Percentiles rank a stretch among this genome's conserved stretches.
These are phyloP conservation scores for Mycena chlorophos DNA, from an alignment of 768 basidiomycete genomes.

Conservation along the genomic window DNA sequence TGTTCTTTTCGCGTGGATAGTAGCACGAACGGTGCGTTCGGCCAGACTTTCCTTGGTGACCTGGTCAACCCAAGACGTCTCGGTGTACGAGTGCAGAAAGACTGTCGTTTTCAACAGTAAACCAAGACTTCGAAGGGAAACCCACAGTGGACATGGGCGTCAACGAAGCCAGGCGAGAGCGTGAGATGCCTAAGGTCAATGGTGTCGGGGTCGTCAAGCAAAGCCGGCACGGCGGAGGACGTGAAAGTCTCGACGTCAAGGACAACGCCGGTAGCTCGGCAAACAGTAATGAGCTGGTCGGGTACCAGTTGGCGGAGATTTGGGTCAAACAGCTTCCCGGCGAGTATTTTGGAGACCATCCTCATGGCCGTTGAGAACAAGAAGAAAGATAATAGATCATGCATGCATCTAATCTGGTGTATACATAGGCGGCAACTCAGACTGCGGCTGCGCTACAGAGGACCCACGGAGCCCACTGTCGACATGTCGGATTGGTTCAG, in stretches of 20 bases:
- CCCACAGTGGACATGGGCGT: constrained; percentile 57
- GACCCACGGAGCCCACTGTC: too few species aligned
- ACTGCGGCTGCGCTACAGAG: too few species aligned
- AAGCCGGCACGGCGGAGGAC: background rate
- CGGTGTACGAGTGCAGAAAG: constrained; percentile 60
- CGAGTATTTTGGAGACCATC: constrained; percentile 29
- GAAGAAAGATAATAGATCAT: too few species aligned
- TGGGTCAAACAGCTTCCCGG: constrained; percentile 55
- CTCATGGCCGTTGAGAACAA: too few species aligned
- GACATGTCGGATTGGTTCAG: too few species aligned
- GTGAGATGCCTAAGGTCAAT: constrained; percentile 49
- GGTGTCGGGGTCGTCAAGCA: constrained; percentile 27
- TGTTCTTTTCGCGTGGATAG: constrained; percentile 56
- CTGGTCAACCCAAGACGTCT: constrained; percentile 64
- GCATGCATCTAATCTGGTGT: too few species aligned
- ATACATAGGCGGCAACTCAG: too few species aligned
- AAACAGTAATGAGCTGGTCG: constrained; percentile 50
- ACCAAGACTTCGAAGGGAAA: constrained; percentile 2
- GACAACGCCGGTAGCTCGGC: constrained; percentile 48
- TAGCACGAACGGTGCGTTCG: constrained; percentile 62
- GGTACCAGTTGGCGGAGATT: constrained; percentile 40
- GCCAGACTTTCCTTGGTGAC: constrained; percentile 55
- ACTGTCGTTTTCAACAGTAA: constrained; percentile 34
- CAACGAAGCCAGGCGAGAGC: constrained; percentile 59
- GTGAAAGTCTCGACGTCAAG: constrained; percentile 36